Conservation (phyloP, 139 green algal species). For the Volvox africanus region DNA sequence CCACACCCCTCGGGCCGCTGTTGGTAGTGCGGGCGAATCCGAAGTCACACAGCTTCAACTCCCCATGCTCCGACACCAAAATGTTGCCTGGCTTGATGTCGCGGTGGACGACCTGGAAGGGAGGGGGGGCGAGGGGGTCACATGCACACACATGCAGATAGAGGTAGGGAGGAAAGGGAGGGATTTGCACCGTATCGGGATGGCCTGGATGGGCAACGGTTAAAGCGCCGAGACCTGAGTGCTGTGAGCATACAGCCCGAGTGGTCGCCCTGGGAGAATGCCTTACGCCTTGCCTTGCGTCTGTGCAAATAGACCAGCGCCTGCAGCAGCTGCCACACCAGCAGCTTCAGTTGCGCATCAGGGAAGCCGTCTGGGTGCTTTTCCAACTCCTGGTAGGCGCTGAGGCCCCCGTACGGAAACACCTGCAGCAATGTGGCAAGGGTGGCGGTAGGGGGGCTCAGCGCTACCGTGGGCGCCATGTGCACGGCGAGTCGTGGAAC, state of each 20-base stretch:
- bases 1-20: slow-evolving; percentile 59
- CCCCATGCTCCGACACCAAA: slow-evolving; percentile 61
- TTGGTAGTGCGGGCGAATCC: slow-evolving; percentile 76
- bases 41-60: slow-evolving; percentile 88
- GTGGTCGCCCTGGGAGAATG: background rate
- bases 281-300: slow-evolving; percentile 12
- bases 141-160: background rate
- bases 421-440: background rate
- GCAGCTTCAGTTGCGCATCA: background rate
- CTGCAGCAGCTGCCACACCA: slow-evolving; percentile 57
- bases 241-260: background rate
- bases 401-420: slow-evolving; percentile 21
- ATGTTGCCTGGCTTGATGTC: slow-evolving; percentile 89
- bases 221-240: background rate
- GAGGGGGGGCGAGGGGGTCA: background rate
- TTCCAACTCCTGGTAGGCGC: slow-evolving; percentile 26
- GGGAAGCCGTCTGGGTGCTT: background rate
- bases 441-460: too few relatives aligned
- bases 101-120: slow-evolving; percentile 61
- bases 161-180: background rate
- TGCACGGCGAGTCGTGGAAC: background rate
- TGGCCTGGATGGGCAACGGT: background rate
- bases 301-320: slow-evolving; percentile 50
- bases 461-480: background rate
- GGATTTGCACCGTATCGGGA: background rate